phyloP scores from a whole-genome alignment of 306 rosid species.

The Malus sieversii region DNA sequence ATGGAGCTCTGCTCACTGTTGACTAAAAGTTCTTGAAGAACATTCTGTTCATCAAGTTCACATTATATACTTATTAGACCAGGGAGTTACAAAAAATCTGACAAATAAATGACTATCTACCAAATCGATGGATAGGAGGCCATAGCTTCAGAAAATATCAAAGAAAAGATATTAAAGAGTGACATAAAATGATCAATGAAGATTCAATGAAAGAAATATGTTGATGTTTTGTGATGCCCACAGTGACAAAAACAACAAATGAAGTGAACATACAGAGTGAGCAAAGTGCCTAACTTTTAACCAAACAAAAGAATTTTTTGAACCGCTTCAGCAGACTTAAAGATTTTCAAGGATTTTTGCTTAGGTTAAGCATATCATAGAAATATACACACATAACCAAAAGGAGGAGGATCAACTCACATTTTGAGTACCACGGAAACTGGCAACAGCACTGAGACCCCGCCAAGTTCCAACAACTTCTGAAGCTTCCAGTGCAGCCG shows the following conservation, averaged over 20 bases:
- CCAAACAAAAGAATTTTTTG: neutral
- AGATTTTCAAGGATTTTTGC: neutral
- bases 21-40: constrained; percentile 40
- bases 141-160: neutral
- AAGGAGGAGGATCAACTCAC: constrained; percentile 39
- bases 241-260: neutral
- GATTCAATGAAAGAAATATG: neutral
- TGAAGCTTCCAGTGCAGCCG: constrained; percentile 54
- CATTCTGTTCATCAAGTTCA: constrained; percentile 32
- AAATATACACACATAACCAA: constrained; percentile 1
- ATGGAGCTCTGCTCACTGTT: constrained; percentile 25
- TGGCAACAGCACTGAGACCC: constrained; percentile 46
- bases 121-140: neutral
- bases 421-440: constrained; percentile 28
- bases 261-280: neutral
- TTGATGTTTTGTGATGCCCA: neutral
- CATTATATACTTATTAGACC: neutral
- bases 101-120: neutral
- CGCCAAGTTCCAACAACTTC: constrained; percentile 71
- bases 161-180: neutral
- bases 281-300: neutral
- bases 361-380: constrained; percentile 2
- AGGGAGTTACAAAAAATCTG: neutral
- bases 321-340: neutral
- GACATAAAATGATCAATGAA: neutral